phyloP scores from a whole-genome alignment of 768 basidiomycete genomes.

The Kwoniella sp. region DNA sequence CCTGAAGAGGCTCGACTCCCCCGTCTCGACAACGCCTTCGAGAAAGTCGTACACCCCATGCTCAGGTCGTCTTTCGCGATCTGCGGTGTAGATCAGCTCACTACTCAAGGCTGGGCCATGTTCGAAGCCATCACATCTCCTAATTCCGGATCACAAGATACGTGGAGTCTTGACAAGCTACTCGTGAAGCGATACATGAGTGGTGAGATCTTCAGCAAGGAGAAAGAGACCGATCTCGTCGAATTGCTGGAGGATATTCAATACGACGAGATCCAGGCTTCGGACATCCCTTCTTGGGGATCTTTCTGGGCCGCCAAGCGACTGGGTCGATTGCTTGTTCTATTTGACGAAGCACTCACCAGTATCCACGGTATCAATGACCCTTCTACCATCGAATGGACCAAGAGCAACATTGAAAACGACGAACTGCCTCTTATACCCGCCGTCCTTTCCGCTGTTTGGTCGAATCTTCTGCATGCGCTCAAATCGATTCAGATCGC shows the following conservation, averaged over 20 bases:
- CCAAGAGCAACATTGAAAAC: conserved; percentile 5
- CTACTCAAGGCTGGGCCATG: conserved; percentile 43
- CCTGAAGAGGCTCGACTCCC: conserved; percentile 27
- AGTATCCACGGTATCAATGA: conserved; percentile 34
- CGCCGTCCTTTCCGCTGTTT: conserved; percentile 24
- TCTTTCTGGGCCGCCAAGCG: conserved; percentile 31
- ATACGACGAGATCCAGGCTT: conserved; percentile 27
- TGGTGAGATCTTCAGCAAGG: conserved; percentile 34
- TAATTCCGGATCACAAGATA: background rate
- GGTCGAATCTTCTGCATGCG: conserved; percentile 36
- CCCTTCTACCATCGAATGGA: conserved; percentile 14
- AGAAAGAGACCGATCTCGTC: conserved; percentile 22
- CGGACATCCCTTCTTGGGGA: conserved; percentile 47
- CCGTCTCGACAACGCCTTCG: conserved; percentile 36
- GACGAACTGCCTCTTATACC: conserved; percentile 32
- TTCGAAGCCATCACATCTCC: conserved; percentile 43
- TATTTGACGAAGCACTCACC: conserved; percentile 34
- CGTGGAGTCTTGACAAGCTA: conserved; percentile 42
- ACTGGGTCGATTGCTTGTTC: conserved; percentile 27
- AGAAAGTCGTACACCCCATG: conserved; percentile 65
- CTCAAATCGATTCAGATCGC: conserved; percentile 19
- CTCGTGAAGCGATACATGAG: conserved; percentile 38
- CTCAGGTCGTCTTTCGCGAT: conserved; percentile 60
- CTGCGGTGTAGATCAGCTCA: conserved; percentile 41
- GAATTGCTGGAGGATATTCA: conserved; percentile 32